Percentiles rank a stretch among this genome's conserved stretches.
phyloP scores from a whole-genome alignment of 129 eudicot species.

The Helianthus tuberosus region DNA sequence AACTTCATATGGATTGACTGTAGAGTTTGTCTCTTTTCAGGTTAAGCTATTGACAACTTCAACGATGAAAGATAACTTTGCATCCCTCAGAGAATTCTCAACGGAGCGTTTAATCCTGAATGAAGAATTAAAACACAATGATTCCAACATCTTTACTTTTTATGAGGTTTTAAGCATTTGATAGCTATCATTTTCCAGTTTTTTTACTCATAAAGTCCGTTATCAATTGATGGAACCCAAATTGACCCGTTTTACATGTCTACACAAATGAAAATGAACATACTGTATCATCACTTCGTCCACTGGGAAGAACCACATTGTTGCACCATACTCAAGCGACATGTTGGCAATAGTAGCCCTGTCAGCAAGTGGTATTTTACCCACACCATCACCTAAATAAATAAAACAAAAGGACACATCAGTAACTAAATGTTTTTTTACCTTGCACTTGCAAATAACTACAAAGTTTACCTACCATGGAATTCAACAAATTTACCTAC shows the following conservation, averaged over 20 bases:
- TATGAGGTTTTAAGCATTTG: too few relatives aligned
- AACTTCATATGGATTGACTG: slow-evolving; percentile 98
- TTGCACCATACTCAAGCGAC: slow-evolving; percentile 99
- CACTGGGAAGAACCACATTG: slow-evolving; percentile 99
- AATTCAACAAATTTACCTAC: slow-evolving; percentile 98
- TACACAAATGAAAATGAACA: slow-evolving; percentile 31
- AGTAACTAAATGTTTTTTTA: slow-evolving; percentile 16
- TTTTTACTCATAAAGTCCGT: background rate
- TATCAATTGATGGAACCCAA: background rate
- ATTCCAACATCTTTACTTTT: too few relatives aligned
- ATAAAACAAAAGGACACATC: background rate
- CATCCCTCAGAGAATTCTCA: too few relatives aligned
- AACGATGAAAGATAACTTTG: too few relatives aligned
- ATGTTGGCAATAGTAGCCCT: slow-evolving; percentile 99
- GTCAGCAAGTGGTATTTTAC: slow-evolving; percentile 91
- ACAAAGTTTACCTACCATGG: slow-evolving; percentile 55
- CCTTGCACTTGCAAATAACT: background rate
- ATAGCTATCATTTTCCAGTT: background rate
- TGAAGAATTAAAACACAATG: too few relatives aligned
- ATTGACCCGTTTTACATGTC: background rate
- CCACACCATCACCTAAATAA: slow-evolving; percentile 78
- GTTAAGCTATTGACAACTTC: too few relatives aligned
- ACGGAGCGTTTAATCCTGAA: too few relatives aligned
- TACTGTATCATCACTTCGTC: slow-evolving; percentile 95
- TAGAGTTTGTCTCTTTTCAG: background rate